These are phyloP conservation scores for Saccharum officinarum DNA, from an alignment of 176 grass and related monocot genomes.

Conservation along the genomic window DNA sequence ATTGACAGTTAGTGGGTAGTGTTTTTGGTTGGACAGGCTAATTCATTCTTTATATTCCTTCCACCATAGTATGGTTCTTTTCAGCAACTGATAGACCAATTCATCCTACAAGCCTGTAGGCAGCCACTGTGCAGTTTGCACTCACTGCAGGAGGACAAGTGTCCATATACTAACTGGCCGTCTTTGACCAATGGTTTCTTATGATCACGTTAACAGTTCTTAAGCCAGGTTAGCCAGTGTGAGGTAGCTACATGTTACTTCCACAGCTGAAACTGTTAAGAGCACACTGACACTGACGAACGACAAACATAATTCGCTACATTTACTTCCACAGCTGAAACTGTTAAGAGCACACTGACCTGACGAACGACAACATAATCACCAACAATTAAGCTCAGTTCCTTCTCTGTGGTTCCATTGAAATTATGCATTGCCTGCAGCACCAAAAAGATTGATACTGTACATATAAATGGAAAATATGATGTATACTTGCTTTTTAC, in stretches of 20 bases:
- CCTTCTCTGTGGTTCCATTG: constrained; percentile 80
- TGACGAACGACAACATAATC: constrained; percentile 99
- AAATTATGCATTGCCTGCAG: constrained; percentile 85
- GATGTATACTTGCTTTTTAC: neutral
- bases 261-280: neutral
- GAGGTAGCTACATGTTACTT: neutral
- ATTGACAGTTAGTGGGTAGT: neutral
- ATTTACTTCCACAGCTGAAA: neutral
- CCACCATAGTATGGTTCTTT: neutral
- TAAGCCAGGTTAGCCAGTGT: neutral
- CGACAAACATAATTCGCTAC: constrained; percentile 93
- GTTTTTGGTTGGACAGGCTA: neutral
- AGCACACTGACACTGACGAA: constrained; percentile 76
- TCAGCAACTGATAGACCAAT: neutral
- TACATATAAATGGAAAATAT: constrained; percentile 4
- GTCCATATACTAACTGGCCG: neutral
- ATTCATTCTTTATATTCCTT: neutral
- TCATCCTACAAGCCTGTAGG: neutral
- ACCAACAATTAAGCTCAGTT: constrained; percentile 88
- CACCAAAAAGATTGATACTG: constrained; percentile 21
- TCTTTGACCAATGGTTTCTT: neutral
- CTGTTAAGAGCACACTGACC: constrained; percentile 49
- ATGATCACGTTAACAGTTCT: neutral
- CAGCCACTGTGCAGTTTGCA: neutral
- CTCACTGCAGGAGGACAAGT: neutral